Conservation (phyloP, 345 rosid species). For the Jatropha curcas region DNA sequence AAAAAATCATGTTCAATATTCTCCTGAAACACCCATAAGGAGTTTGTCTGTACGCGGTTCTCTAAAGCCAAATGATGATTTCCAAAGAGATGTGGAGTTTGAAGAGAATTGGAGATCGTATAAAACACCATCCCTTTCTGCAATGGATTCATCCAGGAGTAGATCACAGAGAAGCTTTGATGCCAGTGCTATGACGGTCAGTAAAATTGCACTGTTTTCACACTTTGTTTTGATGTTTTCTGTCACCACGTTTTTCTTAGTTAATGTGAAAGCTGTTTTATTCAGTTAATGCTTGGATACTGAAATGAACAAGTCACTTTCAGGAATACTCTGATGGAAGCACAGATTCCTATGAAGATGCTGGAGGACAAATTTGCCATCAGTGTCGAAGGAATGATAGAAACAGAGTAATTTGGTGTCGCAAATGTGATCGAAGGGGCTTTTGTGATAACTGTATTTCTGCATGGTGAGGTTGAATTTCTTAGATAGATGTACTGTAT, state of each 20-base stretch:
- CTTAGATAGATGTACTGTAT: constrained; percentile 1
- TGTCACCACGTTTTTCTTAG: constrained; percentile 5
- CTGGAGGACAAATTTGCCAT: constrained; percentile 76
- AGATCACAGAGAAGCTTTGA: constrained; percentile 68
- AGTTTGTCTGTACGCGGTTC: constrained; percentile 41
- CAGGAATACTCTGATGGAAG: constrained; percentile 78
- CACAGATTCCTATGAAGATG: constrained; percentile 68
- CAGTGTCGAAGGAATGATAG: constrained; percentile 70
- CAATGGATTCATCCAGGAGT: constrained; percentile 56
- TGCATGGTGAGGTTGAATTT: constrained; percentile 54
- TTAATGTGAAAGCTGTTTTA: constrained; percentile 5
- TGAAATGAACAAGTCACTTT: constrained; percentile 24
- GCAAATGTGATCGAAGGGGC: constrained; percentile 79
- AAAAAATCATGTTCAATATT: constrained; percentile 42
- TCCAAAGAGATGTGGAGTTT: constrained; percentile 51
- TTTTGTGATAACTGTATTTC: constrained; percentile 78
- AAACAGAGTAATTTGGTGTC: constrained; percentile 71
- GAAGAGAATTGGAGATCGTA: constrained; percentile 66
- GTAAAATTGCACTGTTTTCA: constrained; percentile 15
- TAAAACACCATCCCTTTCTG: constrained; percentile 51
- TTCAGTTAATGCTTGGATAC: not conserved
- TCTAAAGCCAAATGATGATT: constrained; percentile 50
- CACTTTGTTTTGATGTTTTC: not conserved
- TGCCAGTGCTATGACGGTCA: constrained; percentile 48
- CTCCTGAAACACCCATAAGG: constrained; percentile 59